Evolutionary conservation across 2,329 filamentous ascomycete genomes (phyloP).

Genomic region (Salinomyces thailandicus): DNA sequence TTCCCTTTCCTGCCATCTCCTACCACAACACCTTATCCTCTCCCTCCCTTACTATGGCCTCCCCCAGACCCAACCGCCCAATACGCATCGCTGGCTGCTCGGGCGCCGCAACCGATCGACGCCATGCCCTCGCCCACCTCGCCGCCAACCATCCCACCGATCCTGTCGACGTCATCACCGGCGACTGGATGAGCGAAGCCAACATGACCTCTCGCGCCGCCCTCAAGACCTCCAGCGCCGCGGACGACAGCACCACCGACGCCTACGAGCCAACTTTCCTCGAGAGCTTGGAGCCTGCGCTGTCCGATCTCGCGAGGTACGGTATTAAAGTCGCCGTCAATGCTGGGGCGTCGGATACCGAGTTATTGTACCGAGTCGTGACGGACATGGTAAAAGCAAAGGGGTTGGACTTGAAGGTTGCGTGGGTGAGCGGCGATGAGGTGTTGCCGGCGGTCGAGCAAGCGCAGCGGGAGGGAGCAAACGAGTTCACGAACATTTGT

Average conservation of each 20-base stretch:
- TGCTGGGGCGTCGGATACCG: constrained; percentile 47
- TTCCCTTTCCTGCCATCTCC: background rate
- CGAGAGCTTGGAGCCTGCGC: constrained; percentile 36
- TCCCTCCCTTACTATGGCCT: background rate
- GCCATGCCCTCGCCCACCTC: constrained; percentile 26
- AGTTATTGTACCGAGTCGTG: constrained; percentile 39
- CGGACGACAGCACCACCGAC: constrained; percentile 18
- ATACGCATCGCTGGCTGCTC: constrained; percentile 26
- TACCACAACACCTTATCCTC: background rate
- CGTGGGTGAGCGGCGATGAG: constrained; percentile 39
- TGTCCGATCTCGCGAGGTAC: constrained; percentile 38
- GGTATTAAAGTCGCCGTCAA: constrained; percentile 47
- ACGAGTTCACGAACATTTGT: constrained; percentile 26
- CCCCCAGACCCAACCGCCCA: constrained; percentile 10
- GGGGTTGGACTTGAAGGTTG: constrained; percentile 36
- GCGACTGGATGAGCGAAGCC: constrained; percentile 38
- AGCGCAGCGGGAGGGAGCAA: constrained; percentile 28
- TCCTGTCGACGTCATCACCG: constrained; percentile 44
- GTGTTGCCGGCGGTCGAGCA: constrained; percentile 26
- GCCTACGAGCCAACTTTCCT: constrained; percentile 45
- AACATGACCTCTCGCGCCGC: constrained; percentile 26
- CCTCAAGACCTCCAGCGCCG: constrained; percentile 12
- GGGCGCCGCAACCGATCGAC: constrained; percentile 31
- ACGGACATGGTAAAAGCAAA: constrained; percentile 25
- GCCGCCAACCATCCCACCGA: constrained; percentile 21